Conservation (phyloP, 208 protist genomes). For the Willaertia magna region DNA sequence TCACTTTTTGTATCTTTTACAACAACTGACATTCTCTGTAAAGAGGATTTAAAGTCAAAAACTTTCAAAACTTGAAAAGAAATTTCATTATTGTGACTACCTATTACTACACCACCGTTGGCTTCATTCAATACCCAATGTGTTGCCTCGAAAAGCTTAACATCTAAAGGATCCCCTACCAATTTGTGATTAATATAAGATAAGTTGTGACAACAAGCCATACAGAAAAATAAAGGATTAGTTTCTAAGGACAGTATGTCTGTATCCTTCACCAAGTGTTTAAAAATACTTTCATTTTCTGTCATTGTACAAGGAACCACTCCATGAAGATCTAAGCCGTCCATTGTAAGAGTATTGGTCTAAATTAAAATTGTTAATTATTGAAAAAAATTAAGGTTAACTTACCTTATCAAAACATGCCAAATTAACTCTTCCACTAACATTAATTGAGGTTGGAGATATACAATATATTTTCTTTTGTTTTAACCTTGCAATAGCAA, state of each 20-base stretch:
- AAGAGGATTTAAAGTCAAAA: constrained; percentile 38
- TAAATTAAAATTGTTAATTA: no score
- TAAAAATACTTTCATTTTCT: no score
- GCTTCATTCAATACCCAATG: neutral
- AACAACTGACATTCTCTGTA: constrained; percentile 46
- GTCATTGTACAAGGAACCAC: neutral
- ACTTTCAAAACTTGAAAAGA: constrained; percentile 24
- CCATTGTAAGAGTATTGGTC: constrained; percentile 48
- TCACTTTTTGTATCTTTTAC: constrained; percentile 4
- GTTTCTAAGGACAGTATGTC: neutral
- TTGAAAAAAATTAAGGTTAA: no score
- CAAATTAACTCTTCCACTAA: constrained; percentile 31
- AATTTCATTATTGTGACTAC: neutral
- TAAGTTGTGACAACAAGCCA: constrained; percentile 37
- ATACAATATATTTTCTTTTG: constrained; percentile 42
- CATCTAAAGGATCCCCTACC: constrained; percentile 48
- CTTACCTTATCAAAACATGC: constrained; percentile 55
- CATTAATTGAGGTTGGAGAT: constrained; percentile 30
- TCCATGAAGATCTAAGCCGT: constrained; percentile 32
- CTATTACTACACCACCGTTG: neutral
- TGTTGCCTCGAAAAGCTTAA: constrained; percentile 43
- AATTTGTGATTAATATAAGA: constrained; percentile 19
- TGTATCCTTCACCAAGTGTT: neutral
- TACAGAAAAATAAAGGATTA: neutral
- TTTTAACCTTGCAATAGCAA: constrained; percentile 37